Conservation (phyloP, 805 yeast genomes). For the Hanseniaspora thailandica region DNA sequence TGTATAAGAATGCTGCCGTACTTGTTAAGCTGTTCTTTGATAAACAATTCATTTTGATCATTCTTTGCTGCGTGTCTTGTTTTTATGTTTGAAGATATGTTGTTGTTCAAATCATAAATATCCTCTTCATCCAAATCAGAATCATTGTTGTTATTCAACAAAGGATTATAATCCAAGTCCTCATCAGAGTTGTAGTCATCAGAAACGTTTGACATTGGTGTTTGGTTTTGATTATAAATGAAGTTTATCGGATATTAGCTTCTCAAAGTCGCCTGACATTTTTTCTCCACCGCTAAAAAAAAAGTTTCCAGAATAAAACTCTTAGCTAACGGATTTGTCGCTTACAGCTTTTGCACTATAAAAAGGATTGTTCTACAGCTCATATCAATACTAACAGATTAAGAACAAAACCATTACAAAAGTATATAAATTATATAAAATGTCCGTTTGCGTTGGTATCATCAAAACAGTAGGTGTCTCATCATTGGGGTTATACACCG, state of each 20-base stretch:
- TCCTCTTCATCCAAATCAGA: slow-evolving; percentile 13
- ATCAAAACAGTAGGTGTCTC: slow-evolving; percentile 55
- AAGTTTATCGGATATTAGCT: not conserved
- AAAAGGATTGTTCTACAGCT: too few relatives aligned
- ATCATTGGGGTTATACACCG: slow-evolving; percentile 55
- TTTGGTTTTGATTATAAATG: not conserved
- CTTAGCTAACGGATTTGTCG: too few relatives aligned
- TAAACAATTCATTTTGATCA: slow-evolving; percentile 21
- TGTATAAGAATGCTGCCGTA: slow-evolving; percentile 21
- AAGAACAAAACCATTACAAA: not conserved
- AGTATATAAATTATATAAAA: slow-evolving; percentile 17
- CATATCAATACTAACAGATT: too few relatives aligned
- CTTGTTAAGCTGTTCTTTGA: slow-evolving; percentile 32
- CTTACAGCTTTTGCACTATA: too few relatives aligned
- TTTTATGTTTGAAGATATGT: slow-evolving; percentile 42
- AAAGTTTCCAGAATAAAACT: too few relatives aligned
- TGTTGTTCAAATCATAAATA: not conserved
- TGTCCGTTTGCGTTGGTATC: slow-evolving; percentile 45
- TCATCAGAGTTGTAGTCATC: slow-evolving; percentile 12
- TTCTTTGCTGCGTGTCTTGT: slow-evolving; percentile 49
- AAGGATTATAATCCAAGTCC: slow-evolving; percentile 13
- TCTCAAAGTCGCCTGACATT: too few relatives aligned
- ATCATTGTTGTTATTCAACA: not conserved
- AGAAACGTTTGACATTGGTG: not conserved
- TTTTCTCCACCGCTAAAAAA: not conserved